A percentile compares a stretch with the other conserved stretches of the same genome.
Conservation (phyloP, 148 eudicot genomes). For the Beta vulgaris region DNA sequence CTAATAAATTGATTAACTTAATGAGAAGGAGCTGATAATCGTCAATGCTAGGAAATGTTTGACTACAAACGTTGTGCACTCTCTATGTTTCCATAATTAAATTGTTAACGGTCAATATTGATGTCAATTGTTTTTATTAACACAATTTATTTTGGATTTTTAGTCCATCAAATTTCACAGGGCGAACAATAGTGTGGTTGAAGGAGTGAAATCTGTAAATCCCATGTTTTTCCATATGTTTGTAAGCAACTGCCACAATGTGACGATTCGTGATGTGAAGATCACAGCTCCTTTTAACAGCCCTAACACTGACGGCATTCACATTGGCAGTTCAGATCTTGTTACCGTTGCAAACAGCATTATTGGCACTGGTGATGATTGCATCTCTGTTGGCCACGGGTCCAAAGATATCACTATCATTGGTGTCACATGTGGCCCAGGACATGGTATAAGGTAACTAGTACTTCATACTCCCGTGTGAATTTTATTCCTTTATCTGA, state of each 20-base stretch:
- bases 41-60: no score
- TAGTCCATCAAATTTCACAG: constrained; percentile 46
- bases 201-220: constrained; percentile 39
- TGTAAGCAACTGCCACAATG: constrained; percentile 23
- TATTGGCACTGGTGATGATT: constrained; percentile 58
- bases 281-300: constrained; percentile 43
- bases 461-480: no score
- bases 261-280: constrained; percentile 28
- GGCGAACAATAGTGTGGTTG: constrained; percentile 35
- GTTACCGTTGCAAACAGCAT: constrained; percentile 28
- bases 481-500: no score
- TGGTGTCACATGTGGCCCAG: constrained; percentile 51
- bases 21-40: no score
- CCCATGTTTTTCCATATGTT: constrained; percentile 57
- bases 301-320: constrained; percentile 62
- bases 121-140: no score
- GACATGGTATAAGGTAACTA: constrained; percentile 68
- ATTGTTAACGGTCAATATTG: no score
- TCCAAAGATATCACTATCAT: constrained; percentile 30
- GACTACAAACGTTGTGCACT: no score
- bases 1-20: no score
- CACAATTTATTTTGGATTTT: background rate
- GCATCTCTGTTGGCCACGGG: constrained; percentile 50
- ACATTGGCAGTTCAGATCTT: constrained; percentile 25
- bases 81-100: no score